These are phyloP conservation scores for Prunella vulgaris DNA, from an alignment of 257 asterid species.

Conservation along the genomic window DNA sequence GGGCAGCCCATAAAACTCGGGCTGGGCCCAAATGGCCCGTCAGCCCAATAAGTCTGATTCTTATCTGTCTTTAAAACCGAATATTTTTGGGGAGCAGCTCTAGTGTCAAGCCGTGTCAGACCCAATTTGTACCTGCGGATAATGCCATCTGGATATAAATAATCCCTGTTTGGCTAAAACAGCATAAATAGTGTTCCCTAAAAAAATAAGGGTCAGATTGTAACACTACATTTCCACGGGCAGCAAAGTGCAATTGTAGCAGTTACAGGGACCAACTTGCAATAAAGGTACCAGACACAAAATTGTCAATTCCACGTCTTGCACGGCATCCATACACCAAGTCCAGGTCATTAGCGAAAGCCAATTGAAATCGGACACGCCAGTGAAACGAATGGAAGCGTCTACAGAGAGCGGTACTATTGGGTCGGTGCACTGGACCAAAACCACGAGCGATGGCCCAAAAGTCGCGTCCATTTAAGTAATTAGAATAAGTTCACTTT, in stretches of 20 bases:
- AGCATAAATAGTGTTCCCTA: too few relatives aligned
- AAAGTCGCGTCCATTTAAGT: conserved; percentile 17
- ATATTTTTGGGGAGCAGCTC: too few relatives aligned
- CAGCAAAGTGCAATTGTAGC: neutral
- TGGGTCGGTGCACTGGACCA: neutral
- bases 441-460: neutral
- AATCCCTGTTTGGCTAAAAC: too few relatives aligned
- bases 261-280: neutral
- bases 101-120: too few relatives aligned
- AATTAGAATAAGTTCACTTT: conserved; percentile 8
- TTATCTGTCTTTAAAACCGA: too few relatives aligned
- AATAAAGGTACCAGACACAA: neutral
- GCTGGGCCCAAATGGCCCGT: too few relatives aligned
- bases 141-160: too few relatives aligned
- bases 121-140: too few relatives aligned
- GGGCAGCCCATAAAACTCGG: too few relatives aligned
- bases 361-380: conserved; percentile 6
- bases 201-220: neutral
- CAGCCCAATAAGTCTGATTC: too few relatives aligned
- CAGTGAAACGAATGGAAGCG: neutral
- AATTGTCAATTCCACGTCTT: neutral
- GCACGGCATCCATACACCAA: neutral
- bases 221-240: neutral
- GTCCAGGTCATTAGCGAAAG: neutral
- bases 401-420: neutral